Conservation (phyloP, 805 yeast species). For the Saccharomycopsis schoenii region DNA sequence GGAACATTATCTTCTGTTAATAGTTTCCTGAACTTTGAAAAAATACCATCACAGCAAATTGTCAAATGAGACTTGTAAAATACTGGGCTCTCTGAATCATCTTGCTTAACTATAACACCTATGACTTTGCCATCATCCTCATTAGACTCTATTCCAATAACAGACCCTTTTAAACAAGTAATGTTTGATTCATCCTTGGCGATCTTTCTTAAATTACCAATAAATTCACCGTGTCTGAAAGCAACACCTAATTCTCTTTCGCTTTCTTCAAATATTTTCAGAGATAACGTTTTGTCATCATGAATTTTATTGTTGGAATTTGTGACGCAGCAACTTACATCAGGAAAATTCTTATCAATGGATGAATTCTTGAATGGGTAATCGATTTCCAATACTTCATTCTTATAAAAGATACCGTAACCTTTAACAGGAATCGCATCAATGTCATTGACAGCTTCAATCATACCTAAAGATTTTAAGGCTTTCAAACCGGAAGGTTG, state of each 20-base stretch:
- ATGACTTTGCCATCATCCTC: slow-evolving; percentile 41
- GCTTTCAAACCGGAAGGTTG: slow-evolving; percentile 97
- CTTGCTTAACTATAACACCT: slow-evolving; percentile 61
- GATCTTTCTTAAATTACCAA: slow-evolving; percentile 63
- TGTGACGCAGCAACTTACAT: slow-evolving; percentile 36
- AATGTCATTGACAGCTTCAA: slow-evolving; percentile 58
- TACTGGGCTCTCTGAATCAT: slow-evolving; percentile 29
- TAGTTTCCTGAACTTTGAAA: slow-evolving; percentile 81
- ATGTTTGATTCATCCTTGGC: slow-evolving; percentile 65
- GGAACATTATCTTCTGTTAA: slow-evolving; percentile 56
- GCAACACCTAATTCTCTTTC: slow-evolving; percentile 64
- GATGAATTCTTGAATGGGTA: slow-evolving; percentile 54
- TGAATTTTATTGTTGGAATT: slow-evolving; percentile 48
- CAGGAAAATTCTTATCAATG: slow-evolving; percentile 26
- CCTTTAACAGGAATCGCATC: slow-evolving; percentile 75
- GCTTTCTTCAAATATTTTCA: slow-evolving; percentile 47
- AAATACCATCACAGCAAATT: slow-evolving; percentile 85
- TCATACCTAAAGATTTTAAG: slow-evolving; percentile 72
- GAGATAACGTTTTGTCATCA: slow-evolving; percentile 40
- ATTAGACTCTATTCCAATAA: slow-evolving; percentile 52
- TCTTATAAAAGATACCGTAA: slow-evolving; percentile 64
- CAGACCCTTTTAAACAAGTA: slow-evolving; percentile 74
- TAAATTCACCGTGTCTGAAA: slow-evolving; percentile 87
- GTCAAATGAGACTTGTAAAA: slow-evolving; percentile 54
- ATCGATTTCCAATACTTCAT: slow-evolving; percentile 46